These are phyloP conservation scores for Cantharellus anzutake DNA, from an alignment of 768 basidiomycete species.

Conservation along the genomic window DNA sequence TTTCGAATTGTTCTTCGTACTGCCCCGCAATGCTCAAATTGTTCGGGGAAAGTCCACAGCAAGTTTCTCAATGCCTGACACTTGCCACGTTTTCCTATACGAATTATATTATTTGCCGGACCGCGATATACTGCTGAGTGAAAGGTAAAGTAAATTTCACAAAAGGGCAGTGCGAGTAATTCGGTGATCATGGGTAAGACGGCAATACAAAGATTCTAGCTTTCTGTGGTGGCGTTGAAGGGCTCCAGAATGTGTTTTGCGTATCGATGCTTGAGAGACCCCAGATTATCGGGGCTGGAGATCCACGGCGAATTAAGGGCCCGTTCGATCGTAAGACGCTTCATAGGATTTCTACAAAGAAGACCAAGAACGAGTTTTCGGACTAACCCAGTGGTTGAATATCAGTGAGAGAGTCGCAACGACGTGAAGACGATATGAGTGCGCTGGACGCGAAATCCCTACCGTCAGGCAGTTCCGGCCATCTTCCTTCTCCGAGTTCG, in stretches of 20 bases:
- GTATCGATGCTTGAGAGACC: neutral
- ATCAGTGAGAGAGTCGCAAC: no score
- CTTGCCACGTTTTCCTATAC: no score
- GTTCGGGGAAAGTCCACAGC: constrained; percentile 48
- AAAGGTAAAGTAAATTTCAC: no score
- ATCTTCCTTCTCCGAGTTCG: no score
- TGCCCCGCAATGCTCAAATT: constrained; percentile 7
- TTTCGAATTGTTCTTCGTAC: no score
- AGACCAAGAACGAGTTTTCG: neutral
- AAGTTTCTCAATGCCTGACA: constrained; percentile 52
- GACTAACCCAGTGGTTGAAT: neutral
- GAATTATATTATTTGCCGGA: no score
- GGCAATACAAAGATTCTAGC: neutral
- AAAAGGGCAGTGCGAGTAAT: no score
- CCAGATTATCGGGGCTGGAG: neutral
- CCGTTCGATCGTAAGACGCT: neutral
- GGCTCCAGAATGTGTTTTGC: neutral
- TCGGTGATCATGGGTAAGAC: no score
- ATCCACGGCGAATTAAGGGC: neutral
- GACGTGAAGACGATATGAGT: no score
- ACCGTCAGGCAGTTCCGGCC: no score
- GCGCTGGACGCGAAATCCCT: no score
- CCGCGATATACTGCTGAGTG: no score
- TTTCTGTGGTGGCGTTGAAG: neutral
- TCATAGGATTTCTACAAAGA: neutral